These are phyloP conservation scores for Cenchrus americanus DNA, from an alignment of 176 grass and related monocot genomes.

Conservation along the genomic window DNA sequence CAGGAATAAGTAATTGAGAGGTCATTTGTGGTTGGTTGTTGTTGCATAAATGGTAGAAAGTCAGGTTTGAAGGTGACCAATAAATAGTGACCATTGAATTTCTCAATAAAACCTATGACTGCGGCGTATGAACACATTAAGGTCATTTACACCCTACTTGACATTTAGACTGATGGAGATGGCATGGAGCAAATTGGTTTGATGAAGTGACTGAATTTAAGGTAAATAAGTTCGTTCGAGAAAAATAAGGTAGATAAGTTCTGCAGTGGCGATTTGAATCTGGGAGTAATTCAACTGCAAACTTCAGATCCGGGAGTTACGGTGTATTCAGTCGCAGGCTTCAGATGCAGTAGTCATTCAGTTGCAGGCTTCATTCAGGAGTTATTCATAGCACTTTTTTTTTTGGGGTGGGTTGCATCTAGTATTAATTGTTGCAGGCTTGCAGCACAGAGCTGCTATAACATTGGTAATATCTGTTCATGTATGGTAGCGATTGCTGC, in stretches of 20 bases:
- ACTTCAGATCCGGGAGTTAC: not conserved
- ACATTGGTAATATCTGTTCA: slow-evolving; percentile 1
- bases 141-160: not conserved
- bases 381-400: not conserved
- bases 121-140: not conserved
- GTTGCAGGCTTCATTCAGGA: not conserved
- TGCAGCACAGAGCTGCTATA: not conserved
- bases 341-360: not conserved
- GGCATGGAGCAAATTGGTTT: not conserved
- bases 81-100: not conserved
- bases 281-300: not conserved
- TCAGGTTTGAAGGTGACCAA: not conserved
- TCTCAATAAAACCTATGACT: slow-evolving; percentile 1
- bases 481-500: slow-evolving; percentile 3
- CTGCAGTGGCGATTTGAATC: not conserved
- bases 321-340: not conserved
- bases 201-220: not conserved
- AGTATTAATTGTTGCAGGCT: not conserved
- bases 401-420: not conserved
- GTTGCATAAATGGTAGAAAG: not conserved
- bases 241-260: not conserved
- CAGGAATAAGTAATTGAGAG: not conserved
- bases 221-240: not conserved
- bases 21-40: not conserved
- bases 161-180: not conserved